A percentile compares a stretch with the other conserved stretches of the same genome.
Conservation (phyloP, 495 filamentous ascomycete genomes). For the Penicillium maclennaniae region DNA sequence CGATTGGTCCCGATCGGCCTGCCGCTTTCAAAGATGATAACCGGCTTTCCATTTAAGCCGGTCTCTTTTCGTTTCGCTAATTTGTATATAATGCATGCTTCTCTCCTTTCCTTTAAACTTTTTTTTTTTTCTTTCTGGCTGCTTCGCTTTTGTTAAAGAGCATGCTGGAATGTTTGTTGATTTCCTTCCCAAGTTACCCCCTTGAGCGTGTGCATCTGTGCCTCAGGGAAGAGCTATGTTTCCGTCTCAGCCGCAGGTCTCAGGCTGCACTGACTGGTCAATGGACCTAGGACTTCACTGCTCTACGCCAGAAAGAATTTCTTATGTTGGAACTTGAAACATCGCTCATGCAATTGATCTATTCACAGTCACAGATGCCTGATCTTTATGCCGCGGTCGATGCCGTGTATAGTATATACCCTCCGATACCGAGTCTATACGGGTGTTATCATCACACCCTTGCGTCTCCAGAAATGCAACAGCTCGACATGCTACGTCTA, state of each 20-base stretch:
- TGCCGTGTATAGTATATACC: slow-evolving; percentile 5
- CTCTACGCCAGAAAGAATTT: neutral
- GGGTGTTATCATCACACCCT: neutral
- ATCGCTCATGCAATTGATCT: slow-evolving; percentile 2
- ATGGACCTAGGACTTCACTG: neutral
- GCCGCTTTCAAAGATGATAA: slow-evolving; percentile 1
- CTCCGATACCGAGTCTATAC: slow-evolving; percentile 9
- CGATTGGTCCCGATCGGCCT: slow-evolving; percentile 12
- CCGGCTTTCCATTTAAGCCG: slow-evolving; percentile 16
- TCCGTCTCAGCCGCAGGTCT: neutral
- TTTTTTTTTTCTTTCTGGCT: neutral
- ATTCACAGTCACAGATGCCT: slow-evolving; percentile 7
- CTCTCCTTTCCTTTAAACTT: neutral
- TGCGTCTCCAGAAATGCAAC: neutral
- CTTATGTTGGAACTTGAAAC: neutral
- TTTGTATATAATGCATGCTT: neutral
- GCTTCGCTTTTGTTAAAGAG: too few relatives aligned
- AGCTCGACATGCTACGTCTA: neutral
- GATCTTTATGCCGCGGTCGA: neutral
- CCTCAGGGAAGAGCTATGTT: neutral
- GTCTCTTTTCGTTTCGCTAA: neutral
- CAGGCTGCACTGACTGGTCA: neutral
- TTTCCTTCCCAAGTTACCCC: too few relatives aligned
- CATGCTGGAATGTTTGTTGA: too few relatives aligned
- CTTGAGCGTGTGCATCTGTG: neutral